Base-by-base conservation (phyloP, 1,284 basidiomycete species). In the Coniferiporia sulphurascens region DNA sequence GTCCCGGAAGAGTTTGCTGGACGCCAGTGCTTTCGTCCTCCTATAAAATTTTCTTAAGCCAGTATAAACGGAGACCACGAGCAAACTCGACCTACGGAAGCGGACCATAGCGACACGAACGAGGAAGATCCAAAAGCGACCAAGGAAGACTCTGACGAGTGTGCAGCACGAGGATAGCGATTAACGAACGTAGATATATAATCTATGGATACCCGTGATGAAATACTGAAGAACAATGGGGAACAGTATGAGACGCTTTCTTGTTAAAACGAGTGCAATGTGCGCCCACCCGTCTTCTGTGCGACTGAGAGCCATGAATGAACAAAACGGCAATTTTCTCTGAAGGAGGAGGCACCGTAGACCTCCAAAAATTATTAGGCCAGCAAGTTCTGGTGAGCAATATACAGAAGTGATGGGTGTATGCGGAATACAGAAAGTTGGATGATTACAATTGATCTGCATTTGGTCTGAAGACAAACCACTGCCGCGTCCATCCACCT, bases 181-280 rank as follows among this genome's bases (percentile, higher is more conserved):
- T 96, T 97, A 13, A 84, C 81, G 5, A 92, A 84, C 0, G 90
- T 84, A 1, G 91, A 79, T 53, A 92, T 86, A 72, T 95, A 95
- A n/a, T 45, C 50, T 10, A 22, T 9, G 36, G 48, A 55, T 15
- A 58, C 49, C 38, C 10, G 13, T 13, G 35, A 43, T 12, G 44
- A 51, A 35, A 15, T 7, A 36, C 60, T 63, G 70, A 56, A 72
- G 74, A 76, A 56, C 58, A 49, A 45, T 4, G 9, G 9, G 15
- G 15, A 3, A 41, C 15, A 5, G 27, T 5, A 27, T 27, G 27
- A 27, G 27, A 5, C 27, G 27, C 27, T 27, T 27, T 5, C 27
- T 27, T 27, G 27, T 27, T 27, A 2, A 27, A 27, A 41, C 38
- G 38, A 41, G 12, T 41, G 12, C 12, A 15, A 41, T 41, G 38